A percentile compares a stretch with the other conserved stretches of the same genome.
These are phyloP conservation scores for Blastobotrys terrestris DNA, from an alignment of 805 yeast genomes.

Conservation along the genomic window DNA sequence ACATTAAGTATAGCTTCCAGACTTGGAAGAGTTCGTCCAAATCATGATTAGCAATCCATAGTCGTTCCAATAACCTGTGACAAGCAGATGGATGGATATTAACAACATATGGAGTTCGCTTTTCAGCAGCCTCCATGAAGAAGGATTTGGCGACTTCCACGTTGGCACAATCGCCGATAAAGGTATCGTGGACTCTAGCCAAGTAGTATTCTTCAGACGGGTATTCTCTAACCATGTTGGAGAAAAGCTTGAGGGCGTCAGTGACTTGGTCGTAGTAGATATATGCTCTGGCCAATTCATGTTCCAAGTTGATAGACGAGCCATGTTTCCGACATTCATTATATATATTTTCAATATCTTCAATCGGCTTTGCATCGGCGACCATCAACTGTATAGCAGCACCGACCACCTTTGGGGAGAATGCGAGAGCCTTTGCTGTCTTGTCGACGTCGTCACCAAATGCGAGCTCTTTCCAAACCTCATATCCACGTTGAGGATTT, in stretches of 20 bases:
- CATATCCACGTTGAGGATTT: conserved; percentile 16
- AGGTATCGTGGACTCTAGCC: conserved; percentile 68
- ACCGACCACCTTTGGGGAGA: conserved; percentile 17
- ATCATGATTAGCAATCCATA: conserved; percentile 38
- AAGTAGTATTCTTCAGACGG: conserved; percentile 36
- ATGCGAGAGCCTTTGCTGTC: conserved; percentile 1
- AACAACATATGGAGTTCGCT: conserved; percentile 66
- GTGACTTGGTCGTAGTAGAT: conserved; percentile 57
- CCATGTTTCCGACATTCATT: conserved; percentile 4
- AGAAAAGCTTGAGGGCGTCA: conserved; percentile 57
- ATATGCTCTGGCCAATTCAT: conserved; percentile 71
- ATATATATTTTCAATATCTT: conserved; percentile 18
- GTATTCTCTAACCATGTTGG: conserved; percentile 29
- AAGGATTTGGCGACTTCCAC: conserved; percentile 64
- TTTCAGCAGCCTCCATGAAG: conserved; percentile 63
- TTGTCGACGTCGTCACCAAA: conserved; percentile 4
- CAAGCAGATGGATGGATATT: conserved; percentile 69
- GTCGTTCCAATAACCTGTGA: conserved; percentile 54
- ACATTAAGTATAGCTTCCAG: conserved; percentile 41
- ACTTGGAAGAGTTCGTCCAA: conserved; percentile 54
- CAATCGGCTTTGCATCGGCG: conserved; percentile 15
- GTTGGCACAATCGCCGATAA: conserved; percentile 73
- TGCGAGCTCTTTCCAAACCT: conserved; percentile 11
- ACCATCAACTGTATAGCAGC: conserved; percentile 17
- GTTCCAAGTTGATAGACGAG: conserved; percentile 40